These are phyloP conservation scores for Sarcodon aspratus DNA, from an alignment of 768 basidiomycete species.

Conservation along the genomic window DNA sequence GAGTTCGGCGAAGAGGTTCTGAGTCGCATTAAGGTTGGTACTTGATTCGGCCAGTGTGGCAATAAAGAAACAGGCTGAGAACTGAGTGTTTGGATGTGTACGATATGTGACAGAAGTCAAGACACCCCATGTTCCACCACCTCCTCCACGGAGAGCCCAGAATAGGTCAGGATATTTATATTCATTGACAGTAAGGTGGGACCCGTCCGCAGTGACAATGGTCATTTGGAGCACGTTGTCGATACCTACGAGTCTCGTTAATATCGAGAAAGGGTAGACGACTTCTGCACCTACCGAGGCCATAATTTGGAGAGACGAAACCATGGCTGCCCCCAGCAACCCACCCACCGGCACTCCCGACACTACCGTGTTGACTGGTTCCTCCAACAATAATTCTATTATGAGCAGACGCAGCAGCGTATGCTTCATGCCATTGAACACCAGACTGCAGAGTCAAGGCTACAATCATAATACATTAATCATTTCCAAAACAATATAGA, in stretches of 20 bases:
- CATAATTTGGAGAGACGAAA: conserved; percentile 24
- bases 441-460: conserved; percentile 26
- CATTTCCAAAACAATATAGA: conserved; percentile 11
- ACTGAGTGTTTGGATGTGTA: conserved; percentile 26
- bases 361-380: conserved; percentile 22
- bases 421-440: conserved; percentile 34
- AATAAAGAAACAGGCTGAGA: conserved; percentile 17
- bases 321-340: conserved; percentile 36
- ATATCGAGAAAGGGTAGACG: background rate
- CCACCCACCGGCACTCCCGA: conserved; percentile 41
- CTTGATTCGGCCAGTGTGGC: conserved; percentile 9
- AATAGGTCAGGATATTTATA: too few species aligned
- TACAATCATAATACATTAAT: too few species aligned
- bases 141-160: too few species aligned
- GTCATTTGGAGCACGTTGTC: conserved; percentile 37
- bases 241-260: conserved; percentile 21
- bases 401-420: conserved; percentile 24
- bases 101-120: conserved; percentile 34
- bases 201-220: conserved; percentile 30
- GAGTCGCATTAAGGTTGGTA: conserved; percentile 2
- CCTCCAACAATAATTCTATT: conserved; percentile 35
- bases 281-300: conserved; percentile 22
- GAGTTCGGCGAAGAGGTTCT: conserved; percentile 22
- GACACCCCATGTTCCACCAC: conserved; percentile 38
- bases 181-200: too few species aligned